Evolutionary conservation across 495 filamentous ascomycete species (phyloP).

Genomic region (Margaritispora aquatica): DNA sequence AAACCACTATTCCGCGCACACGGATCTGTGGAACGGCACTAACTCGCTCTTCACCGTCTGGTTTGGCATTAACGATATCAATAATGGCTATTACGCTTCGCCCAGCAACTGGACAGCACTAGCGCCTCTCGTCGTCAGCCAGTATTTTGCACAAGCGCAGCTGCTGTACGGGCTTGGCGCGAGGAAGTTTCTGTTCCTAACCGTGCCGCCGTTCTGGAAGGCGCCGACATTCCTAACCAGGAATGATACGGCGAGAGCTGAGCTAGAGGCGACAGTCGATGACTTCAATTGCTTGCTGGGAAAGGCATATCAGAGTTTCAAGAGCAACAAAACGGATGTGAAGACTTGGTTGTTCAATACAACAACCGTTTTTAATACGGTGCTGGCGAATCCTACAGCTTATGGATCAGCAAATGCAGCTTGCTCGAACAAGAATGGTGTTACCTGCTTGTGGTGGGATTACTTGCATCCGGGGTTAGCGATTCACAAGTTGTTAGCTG

Average conservation of each 20-base stretch:
- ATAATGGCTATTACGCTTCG: slow-evolving; percentile 47
- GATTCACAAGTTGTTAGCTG: slow-evolving; percentile 15
- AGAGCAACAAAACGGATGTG: not conserved
- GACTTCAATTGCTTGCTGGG: slow-evolving; percentile 8
- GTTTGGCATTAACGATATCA: slow-evolving; percentile 77
- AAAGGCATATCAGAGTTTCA: not conserved
- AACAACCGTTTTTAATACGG: slow-evolving; percentile 29
- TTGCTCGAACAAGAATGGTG: slow-evolving; percentile 39
- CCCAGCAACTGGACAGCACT: slow-evolving; percentile 5
- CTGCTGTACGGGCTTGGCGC: slow-evolving; percentile 35
- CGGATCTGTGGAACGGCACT: slow-evolving; percentile 47
- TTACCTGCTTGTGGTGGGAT: slow-evolving; percentile 19
- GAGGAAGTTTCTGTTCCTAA: slow-evolving; percentile 39
- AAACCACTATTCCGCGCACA: slow-evolving; percentile 7
- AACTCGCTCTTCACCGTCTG: slow-evolving; percentile 62
- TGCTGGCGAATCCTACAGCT: slow-evolving; percentile 33
- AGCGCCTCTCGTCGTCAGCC: slow-evolving; percentile 26
- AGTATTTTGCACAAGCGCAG: slow-evolving; percentile 32
- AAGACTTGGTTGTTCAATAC: slow-evolving; percentile 28
- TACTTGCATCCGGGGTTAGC: slow-evolving; percentile 19
- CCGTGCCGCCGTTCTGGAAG: slow-evolving; percentile 41
- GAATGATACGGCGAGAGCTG: not conserved
- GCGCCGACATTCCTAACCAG: slow-evolving; percentile 24
- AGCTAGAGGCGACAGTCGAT: not conserved
- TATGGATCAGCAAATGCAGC: slow-evolving; percentile 38